A percentile compares a stretch with the other conserved stretches of the same genome.
phyloP scores from a whole-genome alignment of 202 grass and related monocot genomes.

The Panicum virgatum region DNA sequence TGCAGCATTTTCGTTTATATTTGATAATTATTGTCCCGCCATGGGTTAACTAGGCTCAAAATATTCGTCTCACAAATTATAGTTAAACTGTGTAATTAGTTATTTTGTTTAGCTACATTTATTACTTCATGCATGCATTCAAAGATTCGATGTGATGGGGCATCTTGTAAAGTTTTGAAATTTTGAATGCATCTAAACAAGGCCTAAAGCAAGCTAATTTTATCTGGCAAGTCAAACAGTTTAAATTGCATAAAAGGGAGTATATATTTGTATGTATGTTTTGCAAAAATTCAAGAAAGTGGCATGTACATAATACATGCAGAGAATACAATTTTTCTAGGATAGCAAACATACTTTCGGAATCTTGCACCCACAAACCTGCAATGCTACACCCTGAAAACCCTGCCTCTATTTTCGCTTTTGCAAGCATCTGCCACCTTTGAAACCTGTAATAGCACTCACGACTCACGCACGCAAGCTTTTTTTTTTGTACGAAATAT shows the following conservation, averaged over 20 bases:
- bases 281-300: not conserved
- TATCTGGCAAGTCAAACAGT: not conserved
- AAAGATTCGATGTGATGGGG: too few species aligned
- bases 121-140: too few species aligned
- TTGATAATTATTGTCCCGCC: too few species aligned
- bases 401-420: constrained; percentile 24
- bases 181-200: too few species aligned
- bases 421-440: constrained; percentile 35
- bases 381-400: constrained; percentile 24
- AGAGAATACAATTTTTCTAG: not conserved
- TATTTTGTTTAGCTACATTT: too few species aligned
- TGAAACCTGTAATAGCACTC: constrained; percentile 25
- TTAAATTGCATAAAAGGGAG: not conserved
- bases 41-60: too few species aligned
- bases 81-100: too few species aligned
- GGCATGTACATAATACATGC: not conserved
- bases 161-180: too few species aligned
- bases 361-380: not conserved
- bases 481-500: not conserved
- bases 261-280: not conserved
- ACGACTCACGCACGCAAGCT: not conserved
- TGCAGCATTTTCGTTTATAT: too few species aligned
- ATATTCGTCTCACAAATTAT: too few species aligned
- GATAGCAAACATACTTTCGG: not conserved
- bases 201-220: not conserved